Evolutionary conservation across 164 flowering plant genomes (phyloP).

Genomic region (Warburgia ugandensis): DNA sequence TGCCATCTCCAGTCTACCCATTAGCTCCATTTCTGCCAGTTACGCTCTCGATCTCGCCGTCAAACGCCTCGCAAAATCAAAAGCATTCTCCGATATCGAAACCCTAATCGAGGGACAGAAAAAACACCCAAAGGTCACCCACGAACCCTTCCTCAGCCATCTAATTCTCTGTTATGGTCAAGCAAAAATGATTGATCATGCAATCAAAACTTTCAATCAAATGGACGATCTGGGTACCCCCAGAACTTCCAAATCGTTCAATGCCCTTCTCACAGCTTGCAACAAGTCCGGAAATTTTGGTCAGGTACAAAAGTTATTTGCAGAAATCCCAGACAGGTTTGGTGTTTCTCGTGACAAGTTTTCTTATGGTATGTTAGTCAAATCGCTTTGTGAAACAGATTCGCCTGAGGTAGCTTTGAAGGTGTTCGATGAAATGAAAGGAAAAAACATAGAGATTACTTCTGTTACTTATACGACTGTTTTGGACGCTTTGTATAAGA

Average conservation of each 20-base stretch:
- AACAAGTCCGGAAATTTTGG: slow-evolving; percentile 33
- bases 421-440: slow-evolving; percentile 49
- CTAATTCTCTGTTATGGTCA: slow-evolving; percentile 64
- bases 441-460: slow-evolving; percentile 41
- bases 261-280: slow-evolving; percentile 58
- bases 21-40: slow-evolving; percentile 41
- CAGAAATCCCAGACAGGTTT: slow-evolving; percentile 39
- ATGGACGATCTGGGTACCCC: slow-evolving; percentile 66
- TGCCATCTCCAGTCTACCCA: slow-evolving; percentile 1
- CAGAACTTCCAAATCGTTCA: slow-evolving; percentile 55
- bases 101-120: slow-evolving; percentile 59
- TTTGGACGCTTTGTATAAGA: slow-evolving; percentile 47
- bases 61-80: slow-evolving; percentile 57
- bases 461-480: slow-evolving; percentile 48
- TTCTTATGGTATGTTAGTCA: slow-evolving; percentile 61
- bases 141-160: slow-evolving; percentile 49
- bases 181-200: slow-evolving; percentile 79
- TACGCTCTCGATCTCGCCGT: slow-evolving; percentile 54
- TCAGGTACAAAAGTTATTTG: slow-evolving; percentile 40
- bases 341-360: slow-evolving; percentile 45
- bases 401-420: slow-evolving; percentile 33
- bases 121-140: slow-evolving; percentile 43
- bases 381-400: slow-evolving; percentile 49
- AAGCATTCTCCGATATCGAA: slow-evolving; percentile 63
- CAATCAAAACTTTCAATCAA: slow-evolving; percentile 45